These are phyloP conservation scores for Paramecium bursaria DNA, from an alignment of 73 alveolate genomes.

Conservation along the genomic window DNA sequence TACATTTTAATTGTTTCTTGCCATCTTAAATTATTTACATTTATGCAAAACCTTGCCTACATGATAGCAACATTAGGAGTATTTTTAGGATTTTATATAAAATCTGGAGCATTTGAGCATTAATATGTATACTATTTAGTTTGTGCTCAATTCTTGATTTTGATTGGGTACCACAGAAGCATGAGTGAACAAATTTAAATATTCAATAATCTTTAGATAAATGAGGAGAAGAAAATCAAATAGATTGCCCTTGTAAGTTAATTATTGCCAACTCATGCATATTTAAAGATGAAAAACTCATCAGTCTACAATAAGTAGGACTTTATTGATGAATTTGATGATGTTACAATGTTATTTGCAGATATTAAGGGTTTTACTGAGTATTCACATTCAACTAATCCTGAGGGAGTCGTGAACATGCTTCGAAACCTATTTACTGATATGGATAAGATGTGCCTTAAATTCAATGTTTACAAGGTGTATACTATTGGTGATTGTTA, in stretches of 20 bases:
- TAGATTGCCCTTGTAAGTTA: slow-evolving; percentile 14
- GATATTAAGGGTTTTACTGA: slow-evolving; percentile 72
- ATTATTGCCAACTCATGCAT: slow-evolving; percentile 46
- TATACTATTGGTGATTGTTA: slow-evolving; percentile 74
- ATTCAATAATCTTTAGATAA: slow-evolving; percentile 35
- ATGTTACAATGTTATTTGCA: slow-evolving; percentile 69
- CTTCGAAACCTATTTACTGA: slow-evolving; percentile 63
- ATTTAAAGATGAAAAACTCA: slow-evolving; percentile 33
- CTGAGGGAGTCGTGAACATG: slow-evolving; percentile 69
- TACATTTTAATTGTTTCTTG: slow-evolving; percentile 33
- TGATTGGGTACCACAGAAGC: slow-evolving; percentile 1
- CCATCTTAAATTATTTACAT: slow-evolving; percentile 18
- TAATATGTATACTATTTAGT: background rate
- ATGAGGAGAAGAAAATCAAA: slow-evolving; percentile 49
- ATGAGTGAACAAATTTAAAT: slow-evolving; percentile 49
- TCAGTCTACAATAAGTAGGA: slow-evolving; percentile 40
- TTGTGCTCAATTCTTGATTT: background rate
- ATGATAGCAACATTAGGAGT: slow-evolving; percentile 19
- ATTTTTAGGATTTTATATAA: slow-evolving; percentile 35
- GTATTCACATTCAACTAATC: slow-evolving; percentile 43
- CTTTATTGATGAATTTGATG: slow-evolving; percentile 70
- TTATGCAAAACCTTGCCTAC: background rate
- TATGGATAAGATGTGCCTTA: slow-evolving; percentile 63
- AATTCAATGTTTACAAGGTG: slow-evolving; percentile 57
- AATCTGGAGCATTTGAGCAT: background rate